Base-by-base conservation (phyloP, 2,329 filamentous ascomycete genomes). In the Fusarium metavorans region DNA sequence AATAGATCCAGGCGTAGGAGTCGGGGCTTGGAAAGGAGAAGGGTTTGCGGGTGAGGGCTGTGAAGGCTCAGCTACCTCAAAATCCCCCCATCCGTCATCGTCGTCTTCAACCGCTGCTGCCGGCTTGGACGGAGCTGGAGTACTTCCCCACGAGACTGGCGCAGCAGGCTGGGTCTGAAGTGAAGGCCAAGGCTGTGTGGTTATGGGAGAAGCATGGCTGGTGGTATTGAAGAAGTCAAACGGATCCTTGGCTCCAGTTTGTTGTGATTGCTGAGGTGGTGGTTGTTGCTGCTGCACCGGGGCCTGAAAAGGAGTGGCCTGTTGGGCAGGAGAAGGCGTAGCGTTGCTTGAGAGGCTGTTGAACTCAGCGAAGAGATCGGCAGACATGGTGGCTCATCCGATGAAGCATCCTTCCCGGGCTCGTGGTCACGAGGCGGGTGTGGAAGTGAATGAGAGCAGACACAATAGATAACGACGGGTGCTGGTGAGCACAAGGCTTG, bases 51-150 rank as follows among this genome's bases (percentile, higher is more conserved):
- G 52, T 23, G 70, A 16, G 54, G 57, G 61, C 39, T 64, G 64
- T 34, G 70, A 71, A 56, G 83, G 80, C 41, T 86, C 82, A 18
- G 89, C 90, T 52, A 88, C 86, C 80, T 93, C 91, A 77, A 93
- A 93, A 65, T 93, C 91, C 1, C 92, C 92, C 88, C 92, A 93
- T 32, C 87, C 89, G 77, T 92, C 90, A 64, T 92, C 90, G 9
- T 91, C 88, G 4, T 88, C 89, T 7, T 84, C 82, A 25, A 71
- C 78, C 39, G 78, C 59, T 59, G 72, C 67, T 58, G 71, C 32
- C 66, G 72, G 64, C 64, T 72, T 70, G 34, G 72, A 68, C 48
- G 72, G 75, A 32, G 64, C 57, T 25, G 66, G 54, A n/a, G 64
- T 48, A 35, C 20, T 66, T 52, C 67, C 58, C 78, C 78, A 81